These are phyloP conservation scores for Niveomyces coronatus DNA, from an alignment of 2,329 filamentous ascomycete genomes.

Conservation along the genomic window DNA sequence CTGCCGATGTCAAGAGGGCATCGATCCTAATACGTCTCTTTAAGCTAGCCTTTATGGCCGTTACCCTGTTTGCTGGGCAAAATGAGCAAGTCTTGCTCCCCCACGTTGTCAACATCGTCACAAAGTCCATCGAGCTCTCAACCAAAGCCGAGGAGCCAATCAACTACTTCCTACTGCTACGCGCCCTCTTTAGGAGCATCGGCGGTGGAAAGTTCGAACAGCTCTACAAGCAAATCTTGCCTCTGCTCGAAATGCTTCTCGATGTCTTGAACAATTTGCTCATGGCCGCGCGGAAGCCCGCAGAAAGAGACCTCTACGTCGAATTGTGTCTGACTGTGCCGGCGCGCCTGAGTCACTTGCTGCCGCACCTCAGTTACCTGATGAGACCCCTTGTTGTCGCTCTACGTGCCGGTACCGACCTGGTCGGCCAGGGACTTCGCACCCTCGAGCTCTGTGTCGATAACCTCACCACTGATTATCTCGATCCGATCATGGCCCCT, in stretches of 20 bases:
- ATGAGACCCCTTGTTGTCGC: conserved; percentile 98
- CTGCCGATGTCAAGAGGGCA: conserved; percentile 81
- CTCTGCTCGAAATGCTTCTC: conserved; percentile 90
- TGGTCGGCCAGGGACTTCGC: conserved; percentile 86
- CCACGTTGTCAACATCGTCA: conserved; percentile 94
- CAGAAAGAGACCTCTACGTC: conserved; percentile 91
- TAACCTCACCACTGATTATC: conserved; percentile 92
- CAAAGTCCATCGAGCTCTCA: conserved; percentile 91
- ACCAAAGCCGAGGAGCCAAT: conserved; percentile 94
- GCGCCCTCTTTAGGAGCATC: conserved; percentile 91
- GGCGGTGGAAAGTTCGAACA: conserved; percentile 96
- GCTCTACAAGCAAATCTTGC: conserved; percentile 94
- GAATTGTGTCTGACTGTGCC: conserved; percentile 95
- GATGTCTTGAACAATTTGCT: conserved; percentile 95
- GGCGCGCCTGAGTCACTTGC: conserved; percentile 81
- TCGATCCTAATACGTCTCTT: conserved; percentile 89
- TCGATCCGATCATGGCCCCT: conserved; percentile 97
- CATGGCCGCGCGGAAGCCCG: conserved; percentile 77
- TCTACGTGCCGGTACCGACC: conserved; percentile 77
- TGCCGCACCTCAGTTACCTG: conserved; percentile 90
- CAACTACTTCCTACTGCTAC: conserved; percentile 92
- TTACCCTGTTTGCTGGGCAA: conserved; percentile 86
- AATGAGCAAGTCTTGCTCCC: conserved; percentile 94
- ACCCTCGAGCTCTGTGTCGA: conserved; percentile 96
- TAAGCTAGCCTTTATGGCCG: conserved; percentile 98